Conservation (phyloP, 2,329 filamentous ascomycete genomes). For the Xylariaceae sp. region DNA sequence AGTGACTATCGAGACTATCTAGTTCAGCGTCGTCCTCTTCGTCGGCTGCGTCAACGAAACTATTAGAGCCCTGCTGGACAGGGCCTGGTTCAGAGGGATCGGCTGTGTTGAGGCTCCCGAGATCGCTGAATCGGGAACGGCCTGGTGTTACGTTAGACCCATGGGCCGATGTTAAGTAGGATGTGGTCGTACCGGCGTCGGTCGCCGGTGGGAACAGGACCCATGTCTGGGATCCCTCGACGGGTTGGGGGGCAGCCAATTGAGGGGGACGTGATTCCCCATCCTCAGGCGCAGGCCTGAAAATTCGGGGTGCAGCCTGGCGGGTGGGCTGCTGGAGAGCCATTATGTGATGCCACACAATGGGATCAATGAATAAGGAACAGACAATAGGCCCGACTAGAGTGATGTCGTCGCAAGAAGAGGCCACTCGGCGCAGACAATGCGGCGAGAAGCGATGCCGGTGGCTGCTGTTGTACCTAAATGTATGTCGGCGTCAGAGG, state of each 20-base stretch:
- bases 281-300: conserved; percentile 37
- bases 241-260: conserved; percentile 34
- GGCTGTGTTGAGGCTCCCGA: conserved; percentile 71
- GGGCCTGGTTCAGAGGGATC: conserved; percentile 55
- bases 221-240: conserved; percentile 86
- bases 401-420: conserved; percentile 4
- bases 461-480: not conserved
- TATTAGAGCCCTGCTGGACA: conserved; percentile 40
- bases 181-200: conserved; percentile 51
- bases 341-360: conserved; percentile 37
- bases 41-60: conserved; percentile 38
- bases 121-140: conserved; percentile 71
- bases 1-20: conserved; percentile 87
- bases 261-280: conserved; percentile 38
- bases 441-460: not conserved
- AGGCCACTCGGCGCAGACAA: conserved; percentile 6
- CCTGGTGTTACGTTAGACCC: conserved; percentile 61
- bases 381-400: conserved; percentile 10
- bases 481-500: not conserved
- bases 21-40: conserved; percentile 69
- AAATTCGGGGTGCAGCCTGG: conserved; percentile 47
- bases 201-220: conserved; percentile 83
- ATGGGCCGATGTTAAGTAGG: conserved; percentile 65
- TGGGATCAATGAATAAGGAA: not conserved
- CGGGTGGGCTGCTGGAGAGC: conserved; percentile 59